Evolutionary conservation across 169 alveolate genomes (phyloP), one percentile per base, ranked within the genome.

Genomic region (Cryptosporidium bovis): DNA sequence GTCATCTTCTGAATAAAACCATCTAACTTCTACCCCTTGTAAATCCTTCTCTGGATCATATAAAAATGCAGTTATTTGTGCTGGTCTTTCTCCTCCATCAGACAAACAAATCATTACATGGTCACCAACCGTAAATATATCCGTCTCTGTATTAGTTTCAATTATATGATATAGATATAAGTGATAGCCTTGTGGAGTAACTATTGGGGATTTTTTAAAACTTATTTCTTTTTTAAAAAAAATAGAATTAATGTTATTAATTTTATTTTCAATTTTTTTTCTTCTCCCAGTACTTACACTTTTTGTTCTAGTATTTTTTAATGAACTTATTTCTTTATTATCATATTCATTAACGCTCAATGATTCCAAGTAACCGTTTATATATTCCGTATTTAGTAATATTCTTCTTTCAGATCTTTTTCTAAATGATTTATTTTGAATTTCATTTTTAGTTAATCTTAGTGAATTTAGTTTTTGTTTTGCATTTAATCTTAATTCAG

Each of bases 61-160:
- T 31, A 77, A 66, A 60, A 77, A 77, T 44, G 87, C 69, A n/a
- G 71, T 77, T 20, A 77, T 60, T 62, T 77, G 87, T 20, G 87
- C 87, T 24, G 87, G 87, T n/a, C 87, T 77, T 24, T 77, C 87
- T n/a, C 65, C 64, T 24, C 87, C 87, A 77, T 62, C 77, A 24
- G 87, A 60, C 16, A 77, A 29, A 77, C 64, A 60, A 12, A 77
- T 66, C 87, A 77, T 77, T 5, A 77, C 87, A 44, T 77, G 71
- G 31, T 77, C 87, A 15, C 87, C 87, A 40, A 77, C 29, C 6
- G 87, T 77, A 29, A 77, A 77, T 13, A 77, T 31, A 40, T 77
- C 71, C 13, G 16, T 33, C 15, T 62, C 69, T 40, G 31, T 51
- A 2, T 77, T 29, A 20, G 40, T 62, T 24, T 77, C 87, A 20